Conservation (phyloP, 2,329 filamentous ascomycete genomes). For the Fusarium concolor region DNA sequence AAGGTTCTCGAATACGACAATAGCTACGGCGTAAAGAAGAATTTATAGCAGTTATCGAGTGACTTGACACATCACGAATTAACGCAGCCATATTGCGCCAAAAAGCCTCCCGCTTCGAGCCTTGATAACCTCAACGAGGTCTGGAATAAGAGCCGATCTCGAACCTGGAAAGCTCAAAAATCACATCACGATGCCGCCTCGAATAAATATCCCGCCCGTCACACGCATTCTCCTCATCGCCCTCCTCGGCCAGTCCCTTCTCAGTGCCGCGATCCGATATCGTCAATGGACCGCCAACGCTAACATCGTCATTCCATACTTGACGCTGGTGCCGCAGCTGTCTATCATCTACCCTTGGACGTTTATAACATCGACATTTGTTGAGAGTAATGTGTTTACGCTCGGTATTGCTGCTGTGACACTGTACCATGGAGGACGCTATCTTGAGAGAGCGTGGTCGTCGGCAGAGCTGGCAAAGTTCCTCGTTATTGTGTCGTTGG, state of each 20-base stretch:
- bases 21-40: constrained; percentile 1
- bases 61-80: neutral
- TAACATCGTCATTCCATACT: constrained; percentile 82
- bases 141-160: constrained; percentile 13
- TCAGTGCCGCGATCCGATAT: constrained; percentile 84
- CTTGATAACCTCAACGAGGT: constrained; percentile 16
- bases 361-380: constrained; percentile 84
- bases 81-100: constrained; percentile 6
- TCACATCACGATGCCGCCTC: constrained; percentile 73
- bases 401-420: constrained; percentile 80
- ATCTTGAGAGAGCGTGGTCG: constrained; percentile 96
- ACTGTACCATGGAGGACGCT: constrained; percentile 91
- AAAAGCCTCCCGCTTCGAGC: constrained; percentile 1
- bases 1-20: constrained; percentile 11
- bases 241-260: constrained; percentile 80
- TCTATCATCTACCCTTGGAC: constrained; percentile 95
- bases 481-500: constrained; percentile 77
- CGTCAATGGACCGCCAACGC: constrained; percentile 73
- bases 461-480: constrained; percentile 93
- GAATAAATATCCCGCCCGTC: constrained; percentile 92
- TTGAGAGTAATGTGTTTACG: constrained; percentile 94
- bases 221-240: constrained; percentile 84
- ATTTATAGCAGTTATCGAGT: neutral
- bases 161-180: constrained; percentile 12
- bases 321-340: constrained; percentile 85